Conservation (phyloP, 2,329 filamentous ascomycete genomes). For the Zymoseptoria ardabiliae region DNA sequence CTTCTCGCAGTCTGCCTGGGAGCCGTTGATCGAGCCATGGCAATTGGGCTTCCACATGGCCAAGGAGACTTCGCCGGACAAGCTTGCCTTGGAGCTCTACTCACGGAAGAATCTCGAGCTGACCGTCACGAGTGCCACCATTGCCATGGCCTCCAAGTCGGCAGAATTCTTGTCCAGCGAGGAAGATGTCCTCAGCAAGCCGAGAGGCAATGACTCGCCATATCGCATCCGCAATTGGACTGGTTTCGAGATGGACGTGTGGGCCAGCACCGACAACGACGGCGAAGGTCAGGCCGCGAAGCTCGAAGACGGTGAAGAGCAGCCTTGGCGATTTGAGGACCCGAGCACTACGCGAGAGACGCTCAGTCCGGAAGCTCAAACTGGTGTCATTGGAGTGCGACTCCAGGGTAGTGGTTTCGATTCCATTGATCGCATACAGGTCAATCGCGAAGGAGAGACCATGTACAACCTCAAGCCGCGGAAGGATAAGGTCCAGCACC, state of each 20-base stretch:
- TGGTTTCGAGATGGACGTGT: constrained; percentile 80
- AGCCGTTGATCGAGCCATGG: constrained; percentile 94
- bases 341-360: constrained; percentile 95
- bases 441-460: constrained; percentile 91
- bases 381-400: constrained; percentile 70
- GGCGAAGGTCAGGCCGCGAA: constrained; percentile 65
- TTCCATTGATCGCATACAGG: constrained; percentile 73
- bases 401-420: constrained; percentile 95
- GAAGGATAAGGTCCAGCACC: constrained; percentile 76
- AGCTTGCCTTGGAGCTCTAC: constrained; percentile 73
- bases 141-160: constrained; percentile 87
- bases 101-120: constrained; percentile 89
- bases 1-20: constrained; percentile 98
- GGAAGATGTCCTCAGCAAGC: constrained; percentile 88
- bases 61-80: constrained; percentile 65
- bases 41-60: constrained; percentile 84
- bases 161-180: constrained; percentile 82
- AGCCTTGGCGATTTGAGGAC: constrained; percentile 93
- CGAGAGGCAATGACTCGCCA: constrained; percentile 81
- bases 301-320: constrained; percentile 80
- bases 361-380: constrained; percentile 72
- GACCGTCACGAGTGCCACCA: constrained; percentile 86
- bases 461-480: constrained; percentile 84
- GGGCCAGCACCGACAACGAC: constrained; percentile 64
- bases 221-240: constrained; percentile 95